Percentiles rank a stretch among this genome's conserved stretches.
These are phyloP conservation scores for Pythium rhizo-oryzae DNA, from an alignment of 352 stramenopile genomes.

Conservation along the genomic window DNA sequence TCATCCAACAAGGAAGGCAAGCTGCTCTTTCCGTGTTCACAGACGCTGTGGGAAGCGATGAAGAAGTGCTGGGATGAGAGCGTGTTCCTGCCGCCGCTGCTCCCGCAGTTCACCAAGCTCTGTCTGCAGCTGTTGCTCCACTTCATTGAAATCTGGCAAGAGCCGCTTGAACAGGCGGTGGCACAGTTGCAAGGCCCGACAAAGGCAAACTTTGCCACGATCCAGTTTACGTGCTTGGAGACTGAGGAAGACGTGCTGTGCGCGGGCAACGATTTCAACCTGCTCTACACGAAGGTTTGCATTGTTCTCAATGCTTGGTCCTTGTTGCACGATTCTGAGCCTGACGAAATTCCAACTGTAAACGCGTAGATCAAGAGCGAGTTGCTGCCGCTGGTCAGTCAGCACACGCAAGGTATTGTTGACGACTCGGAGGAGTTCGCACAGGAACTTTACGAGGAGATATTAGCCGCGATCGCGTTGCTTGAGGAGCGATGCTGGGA, in stretches of 20 bases:
- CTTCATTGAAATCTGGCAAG: slow-evolving; percentile 60
- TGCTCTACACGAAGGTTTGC: slow-evolving; percentile 55
- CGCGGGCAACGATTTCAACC: slow-evolving; percentile 74
- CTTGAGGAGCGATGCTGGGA: slow-evolving; percentile 73
- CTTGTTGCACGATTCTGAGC: too few relatives aligned
- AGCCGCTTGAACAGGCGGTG: slow-evolving; percentile 50
- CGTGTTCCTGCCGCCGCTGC: slow-evolving; percentile 58
- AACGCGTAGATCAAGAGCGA: slow-evolving; percentile 50
- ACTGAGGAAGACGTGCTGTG: slow-evolving; percentile 74
- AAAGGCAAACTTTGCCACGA: slow-evolving; percentile 49
- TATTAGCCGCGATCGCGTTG: slow-evolving; percentile 36
- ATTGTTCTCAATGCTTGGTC: too few relatives aligned
- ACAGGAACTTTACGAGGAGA: slow-evolving; percentile 38
- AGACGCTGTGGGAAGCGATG: slow-evolving; percentile 47
- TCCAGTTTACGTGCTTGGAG: slow-evolving; percentile 49
- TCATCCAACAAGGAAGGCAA: background rate
- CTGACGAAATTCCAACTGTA: too few relatives aligned
- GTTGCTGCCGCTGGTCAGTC: slow-evolving; percentile 40
- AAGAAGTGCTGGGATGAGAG: slow-evolving; percentile 59
- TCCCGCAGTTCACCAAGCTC: slow-evolving; percentile 70
- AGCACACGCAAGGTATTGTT: slow-evolving; percentile 43
- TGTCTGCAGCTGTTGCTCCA: slow-evolving; percentile 70
- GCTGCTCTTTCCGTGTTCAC: slow-evolving; percentile 59
- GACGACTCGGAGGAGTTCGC: slow-evolving; percentile 53
- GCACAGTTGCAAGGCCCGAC: slow-evolving; percentile 40